Conservation (phyloP, 2,329 filamentous ascomycete genomes). For the Corniculantispora saksenae region DNA sequence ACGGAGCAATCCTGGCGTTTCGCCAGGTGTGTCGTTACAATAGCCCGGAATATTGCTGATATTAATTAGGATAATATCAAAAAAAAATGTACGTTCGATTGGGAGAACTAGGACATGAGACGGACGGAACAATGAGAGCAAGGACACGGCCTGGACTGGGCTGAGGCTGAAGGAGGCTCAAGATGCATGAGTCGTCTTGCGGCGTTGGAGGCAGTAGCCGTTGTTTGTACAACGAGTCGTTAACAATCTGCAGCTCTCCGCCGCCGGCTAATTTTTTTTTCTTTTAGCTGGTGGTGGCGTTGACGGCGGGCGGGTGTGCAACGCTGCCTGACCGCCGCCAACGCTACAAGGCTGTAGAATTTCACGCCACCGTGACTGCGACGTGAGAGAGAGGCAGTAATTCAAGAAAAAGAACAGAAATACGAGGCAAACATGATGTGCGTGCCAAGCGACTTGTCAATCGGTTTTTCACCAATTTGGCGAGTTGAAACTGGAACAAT, state of each 20-base stretch:
- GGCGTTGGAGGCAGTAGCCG: background rate
- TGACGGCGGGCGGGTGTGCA: conserved; percentile 1
- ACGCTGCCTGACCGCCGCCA: conserved; percentile 1
- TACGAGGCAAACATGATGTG: background rate
- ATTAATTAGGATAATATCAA: background rate
- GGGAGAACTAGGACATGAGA: background rate
- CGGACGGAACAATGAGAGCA: background rate
- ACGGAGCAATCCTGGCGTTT: background rate
- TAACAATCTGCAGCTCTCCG: background rate
- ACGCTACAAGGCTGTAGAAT: no score
- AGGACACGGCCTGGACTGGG: background rate
- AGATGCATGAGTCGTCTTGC: background rate
- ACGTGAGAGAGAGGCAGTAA: background rate
- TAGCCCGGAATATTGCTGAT: background rate
- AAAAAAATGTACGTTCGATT: background rate
- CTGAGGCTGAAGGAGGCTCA: background rate
- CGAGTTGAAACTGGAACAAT: no score
- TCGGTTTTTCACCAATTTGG: no score
- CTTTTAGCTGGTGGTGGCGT: background rate
- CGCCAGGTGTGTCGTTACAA: background rate
- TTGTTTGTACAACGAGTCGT: background rate
- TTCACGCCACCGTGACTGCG: no score
- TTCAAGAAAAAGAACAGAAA: background rate
- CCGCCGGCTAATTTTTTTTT: no score
- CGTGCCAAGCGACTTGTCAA: background rate